Conservation (phyloP, 441 rosid genomes). For the Theobroma grandiflorum region DNA sequence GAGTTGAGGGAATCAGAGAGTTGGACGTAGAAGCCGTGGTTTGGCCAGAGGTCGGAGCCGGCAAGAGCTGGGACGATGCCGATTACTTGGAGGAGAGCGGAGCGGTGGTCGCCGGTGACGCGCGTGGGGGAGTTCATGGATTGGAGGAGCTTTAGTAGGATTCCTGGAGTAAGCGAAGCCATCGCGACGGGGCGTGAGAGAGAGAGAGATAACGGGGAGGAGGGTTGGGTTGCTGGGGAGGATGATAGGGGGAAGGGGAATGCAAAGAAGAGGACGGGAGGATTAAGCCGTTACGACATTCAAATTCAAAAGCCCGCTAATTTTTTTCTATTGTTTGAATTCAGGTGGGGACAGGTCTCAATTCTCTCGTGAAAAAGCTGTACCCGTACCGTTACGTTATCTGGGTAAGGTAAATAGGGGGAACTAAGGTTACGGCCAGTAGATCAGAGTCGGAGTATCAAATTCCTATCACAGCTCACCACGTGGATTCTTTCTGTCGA, state of each 20-base stretch:
- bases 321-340: slow-evolving; percentile 13
- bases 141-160: slow-evolving; percentile 89
- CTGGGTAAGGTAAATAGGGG: background rate
- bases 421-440: background rate
- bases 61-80: slow-evolving; percentile 93
- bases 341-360: background rate
- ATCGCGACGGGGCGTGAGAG: slow-evolving; percentile 34
- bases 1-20: slow-evolving; percentile 95
- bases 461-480: background rate
- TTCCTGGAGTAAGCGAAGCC: slow-evolving; percentile 85
- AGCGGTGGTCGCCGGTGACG: slow-evolving; percentile 91
- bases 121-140: slow-evolving; percentile 81
- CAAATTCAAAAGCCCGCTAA: slow-evolving; percentile 54
- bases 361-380: background rate
- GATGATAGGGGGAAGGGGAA: background rate
- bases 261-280: slow-evolving; percentile 17
- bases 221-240: background rate
- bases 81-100: slow-evolving; percentile 80
- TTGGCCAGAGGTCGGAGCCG: slow-evolving; percentile 87
- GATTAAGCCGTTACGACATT: slow-evolving; percentile 56
- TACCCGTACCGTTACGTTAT: slow-evolving; percentile 15
- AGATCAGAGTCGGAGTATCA: background rate
- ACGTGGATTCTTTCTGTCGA: background rate
- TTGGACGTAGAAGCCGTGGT: slow-evolving; percentile 91
- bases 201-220: background rate